These are phyloP conservation scores for Tetrapisispora nanseiensis DNA, from an alignment of 805 yeast genomes.

Conservation along the genomic window DNA sequence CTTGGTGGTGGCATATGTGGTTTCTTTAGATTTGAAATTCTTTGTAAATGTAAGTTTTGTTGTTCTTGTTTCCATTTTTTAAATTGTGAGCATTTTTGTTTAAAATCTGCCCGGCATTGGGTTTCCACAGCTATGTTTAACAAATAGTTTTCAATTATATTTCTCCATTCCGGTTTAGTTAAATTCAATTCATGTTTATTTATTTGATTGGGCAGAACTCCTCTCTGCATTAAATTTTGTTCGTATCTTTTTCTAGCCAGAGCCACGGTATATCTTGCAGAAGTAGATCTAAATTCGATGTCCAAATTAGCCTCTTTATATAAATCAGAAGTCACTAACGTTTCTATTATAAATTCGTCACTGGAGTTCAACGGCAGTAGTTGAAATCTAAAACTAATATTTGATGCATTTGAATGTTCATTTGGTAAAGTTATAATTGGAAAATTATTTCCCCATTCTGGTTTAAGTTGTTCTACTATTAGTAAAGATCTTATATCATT, in stretches of 20 bases:
- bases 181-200: conserved; percentile 26
- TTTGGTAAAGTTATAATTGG: conserved; percentile 32
- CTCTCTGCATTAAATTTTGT: conserved; percentile 7
- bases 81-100: conserved; percentile 38
- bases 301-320: conserved; percentile 56
- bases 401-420: neutral
- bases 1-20: conserved; percentile 31
- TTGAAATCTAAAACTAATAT: conserved; percentile 35
- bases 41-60: conserved; percentile 12
- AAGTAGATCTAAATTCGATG: conserved; percentile 41
- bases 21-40: conserved; percentile 12
- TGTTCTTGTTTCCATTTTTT: conserved; percentile 34
- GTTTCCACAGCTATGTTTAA: conserved; percentile 59
- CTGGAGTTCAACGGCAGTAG: conserved; percentile 44
- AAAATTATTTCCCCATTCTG: conserved; percentile 46
- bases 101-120: conserved; percentile 60
- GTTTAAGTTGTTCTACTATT: conserved; percentile 39
- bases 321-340: conserved; percentile 49
- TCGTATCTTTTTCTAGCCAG: conserved; percentile 47
- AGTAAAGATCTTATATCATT: conserved; percentile 60
- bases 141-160: conserved; percentile 59
- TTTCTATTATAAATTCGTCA: conserved; percentile 39
- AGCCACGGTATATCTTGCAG: conserved; percentile 53
- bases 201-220: conserved; percentile 4
- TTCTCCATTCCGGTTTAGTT: conserved; percentile 60